Conservation (phyloP, 2,329 filamentous ascomycete species). For the Blastomyces parvus region DNA sequence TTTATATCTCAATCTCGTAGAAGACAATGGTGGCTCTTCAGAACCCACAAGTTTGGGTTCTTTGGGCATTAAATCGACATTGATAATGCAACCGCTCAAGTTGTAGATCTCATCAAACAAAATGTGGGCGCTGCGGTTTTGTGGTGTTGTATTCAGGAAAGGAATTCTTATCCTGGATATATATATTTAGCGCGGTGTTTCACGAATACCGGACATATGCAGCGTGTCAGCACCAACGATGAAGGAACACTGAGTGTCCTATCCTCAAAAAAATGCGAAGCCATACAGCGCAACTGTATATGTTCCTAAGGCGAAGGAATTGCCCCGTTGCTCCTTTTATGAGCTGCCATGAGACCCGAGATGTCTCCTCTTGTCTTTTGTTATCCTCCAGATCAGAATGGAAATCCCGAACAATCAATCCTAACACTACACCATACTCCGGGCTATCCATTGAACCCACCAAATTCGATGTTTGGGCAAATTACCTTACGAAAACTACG, state of each 20-base stretch:
- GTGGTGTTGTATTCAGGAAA: too few relatives aligned
- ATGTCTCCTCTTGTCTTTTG: background rate
- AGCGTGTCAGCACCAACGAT: too few relatives aligned
- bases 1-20: too few relatives aligned
- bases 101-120: background rate
- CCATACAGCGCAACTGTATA: too few relatives aligned
- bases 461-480: background rate
- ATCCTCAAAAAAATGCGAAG: too few relatives aligned
- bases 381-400: background rate
- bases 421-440: background rate
- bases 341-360: background rate
- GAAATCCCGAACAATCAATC: background rate
- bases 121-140: background rate
- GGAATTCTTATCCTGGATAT: too few relatives aligned
- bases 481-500: background rate
- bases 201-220: too few relatives aligned
- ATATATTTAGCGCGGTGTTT: too few relatives aligned
- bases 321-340: background rate
- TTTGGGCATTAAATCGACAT: background rate
- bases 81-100: background rate
- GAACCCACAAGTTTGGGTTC: background rate
- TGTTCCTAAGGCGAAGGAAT: too few relatives aligned
- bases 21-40: background rate
- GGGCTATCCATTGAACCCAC: background rate
- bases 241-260: too few relatives aligned